Evolutionary conservation across 2,329 filamentous ascomycete species (phyloP).

Genomic region (Emmonsia crescens): DNA sequence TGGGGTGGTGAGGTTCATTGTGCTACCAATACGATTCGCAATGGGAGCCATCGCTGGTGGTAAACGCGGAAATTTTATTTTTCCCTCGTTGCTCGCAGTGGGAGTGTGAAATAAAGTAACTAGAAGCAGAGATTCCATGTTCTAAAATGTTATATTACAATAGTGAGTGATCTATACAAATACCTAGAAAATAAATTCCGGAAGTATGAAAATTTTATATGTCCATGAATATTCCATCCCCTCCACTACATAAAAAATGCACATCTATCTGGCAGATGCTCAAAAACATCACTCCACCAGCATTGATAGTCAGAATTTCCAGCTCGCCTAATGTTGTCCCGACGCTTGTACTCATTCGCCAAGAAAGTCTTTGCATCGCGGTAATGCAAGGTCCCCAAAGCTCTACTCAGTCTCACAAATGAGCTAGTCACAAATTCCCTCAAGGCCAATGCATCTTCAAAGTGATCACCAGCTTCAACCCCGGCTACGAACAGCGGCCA

Average conservation of each 20-base stretch:
- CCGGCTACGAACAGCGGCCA: constrained; percentile 14
- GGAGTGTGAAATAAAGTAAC: not conserved
- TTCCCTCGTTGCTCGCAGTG: not conserved
- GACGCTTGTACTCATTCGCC: constrained; percentile 4
- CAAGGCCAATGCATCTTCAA: not conserved
- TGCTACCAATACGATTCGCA: constrained; percentile 14
- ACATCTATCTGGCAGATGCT: constrained; percentile 3
- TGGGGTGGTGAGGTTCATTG: constrained; percentile 17
- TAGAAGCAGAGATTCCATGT: not conserved
- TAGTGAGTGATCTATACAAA: not conserved
- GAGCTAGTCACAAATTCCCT: constrained; percentile 3
- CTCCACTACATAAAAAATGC: constrained; percentile 6
- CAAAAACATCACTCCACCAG: constrained; percentile 13
- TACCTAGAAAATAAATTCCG: not conserved
- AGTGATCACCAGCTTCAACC: constrained; percentile 9
- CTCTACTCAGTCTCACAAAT: constrained; percentile 7
- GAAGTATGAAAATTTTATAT: not conserved
- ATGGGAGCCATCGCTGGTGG: constrained; percentile 8
- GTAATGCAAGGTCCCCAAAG: constrained; percentile 9
- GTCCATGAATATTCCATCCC: not conserved
- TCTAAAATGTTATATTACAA: not conserved
- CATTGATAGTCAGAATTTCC: not conserved
- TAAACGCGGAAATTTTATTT: not conserved
- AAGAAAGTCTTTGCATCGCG: constrained; percentile 9
- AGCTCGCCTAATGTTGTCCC: not conserved